Evolutionary conservation across 164 flowering plant species (phyloP), one percentile per base, ranked within the genome.

Genomic region (Echeveria elegans): DNA sequence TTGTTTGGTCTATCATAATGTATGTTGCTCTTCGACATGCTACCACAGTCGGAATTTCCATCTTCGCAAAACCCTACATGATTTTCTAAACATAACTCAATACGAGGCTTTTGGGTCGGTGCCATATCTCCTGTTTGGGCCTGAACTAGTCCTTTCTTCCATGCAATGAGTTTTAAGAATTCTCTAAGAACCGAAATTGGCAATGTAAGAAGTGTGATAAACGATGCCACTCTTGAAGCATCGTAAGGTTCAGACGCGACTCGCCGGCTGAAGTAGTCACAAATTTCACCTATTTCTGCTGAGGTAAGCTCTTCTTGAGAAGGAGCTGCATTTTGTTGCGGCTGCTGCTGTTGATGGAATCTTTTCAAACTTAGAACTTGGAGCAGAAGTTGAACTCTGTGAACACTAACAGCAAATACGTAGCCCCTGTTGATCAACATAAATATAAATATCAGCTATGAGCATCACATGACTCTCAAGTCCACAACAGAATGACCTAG

Each of bases 171-270:
- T 80, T 89, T 95, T 79, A 95, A 66, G 75, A 95, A 95, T 69
- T 95, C 99, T 68, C 97, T 78, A 24, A 95, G 78, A 45, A 95
- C 92, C 31, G 99, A 86, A 67, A 95, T 86, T 7, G 99, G 99
- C 65, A 92, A 68, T 14, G 99, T 95, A 69, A 95, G 90, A 68
- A 95, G 91, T 14, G 99, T 95, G 32, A 95, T 92, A 74, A 95
- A 95, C 23, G 97, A 95, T 67, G 99, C 99, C 67, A 92, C 99
- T 66, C 97, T 91, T 67, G 99, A 95, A 37, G 96, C 97, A 74
- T 95, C 99, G 69, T 95, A 95, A 2, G 99, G 99, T 78, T 95
- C 99, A 52, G 97, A 91, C 69, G 97, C 96, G 68, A 95, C 99
- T 73, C 99, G 96, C 0, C 97, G 92, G 67, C 97, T 89, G 78